phyloP scores from a whole-genome alignment of 2,329 filamentous ascomycete genomes.

The Monosporascus sp. region DNA sequence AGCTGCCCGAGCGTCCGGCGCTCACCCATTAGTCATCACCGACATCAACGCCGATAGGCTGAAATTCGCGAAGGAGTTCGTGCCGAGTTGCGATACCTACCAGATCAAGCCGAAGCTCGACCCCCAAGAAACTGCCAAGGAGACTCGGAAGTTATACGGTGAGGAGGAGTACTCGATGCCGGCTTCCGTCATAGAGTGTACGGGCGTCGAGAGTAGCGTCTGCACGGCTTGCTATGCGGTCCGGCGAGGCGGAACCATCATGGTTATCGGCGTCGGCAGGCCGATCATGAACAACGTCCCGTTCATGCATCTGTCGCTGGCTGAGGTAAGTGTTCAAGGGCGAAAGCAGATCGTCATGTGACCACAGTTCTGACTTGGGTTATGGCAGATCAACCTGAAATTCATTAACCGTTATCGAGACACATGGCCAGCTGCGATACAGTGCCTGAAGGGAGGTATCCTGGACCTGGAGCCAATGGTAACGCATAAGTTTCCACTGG shows the following conservation, averaged over 20 bases:
- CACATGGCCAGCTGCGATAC: constrained; percentile 63
- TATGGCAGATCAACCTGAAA: constrained; percentile 54
- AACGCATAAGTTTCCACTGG: constrained; percentile 58
- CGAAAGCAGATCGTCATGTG: not conserved
- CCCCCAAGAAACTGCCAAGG: constrained; percentile 43
- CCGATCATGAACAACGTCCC: constrained; percentile 60
- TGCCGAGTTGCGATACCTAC: constrained; percentile 50
- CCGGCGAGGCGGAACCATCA: constrained; percentile 53
- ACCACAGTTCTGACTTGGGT: constrained; percentile 5
- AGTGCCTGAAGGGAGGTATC: constrained; percentile 52
- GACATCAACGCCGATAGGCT: constrained; percentile 54
- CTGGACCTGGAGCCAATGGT: constrained; percentile 58
- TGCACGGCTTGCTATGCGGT: constrained; percentile 52
- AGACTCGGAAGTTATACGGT: constrained; percentile 48
- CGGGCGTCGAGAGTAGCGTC: constrained; percentile 59
- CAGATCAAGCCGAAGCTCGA: constrained; percentile 41
- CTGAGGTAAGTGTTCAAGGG: constrained; percentile 40
- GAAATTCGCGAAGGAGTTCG: constrained; percentile 52
- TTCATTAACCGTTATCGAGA: constrained; percentile 69
- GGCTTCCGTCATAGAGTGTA: constrained; percentile 58
- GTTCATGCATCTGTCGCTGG: constrained; percentile 60
- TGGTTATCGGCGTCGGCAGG: constrained; percentile 60
- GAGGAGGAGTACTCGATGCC: constrained; percentile 51
- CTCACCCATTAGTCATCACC: constrained; percentile 59
- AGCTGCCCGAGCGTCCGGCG: constrained; percentile 55